Conservation (phyloP, 208 protist genomes). For the Leishmania aethiopica region DNA sequence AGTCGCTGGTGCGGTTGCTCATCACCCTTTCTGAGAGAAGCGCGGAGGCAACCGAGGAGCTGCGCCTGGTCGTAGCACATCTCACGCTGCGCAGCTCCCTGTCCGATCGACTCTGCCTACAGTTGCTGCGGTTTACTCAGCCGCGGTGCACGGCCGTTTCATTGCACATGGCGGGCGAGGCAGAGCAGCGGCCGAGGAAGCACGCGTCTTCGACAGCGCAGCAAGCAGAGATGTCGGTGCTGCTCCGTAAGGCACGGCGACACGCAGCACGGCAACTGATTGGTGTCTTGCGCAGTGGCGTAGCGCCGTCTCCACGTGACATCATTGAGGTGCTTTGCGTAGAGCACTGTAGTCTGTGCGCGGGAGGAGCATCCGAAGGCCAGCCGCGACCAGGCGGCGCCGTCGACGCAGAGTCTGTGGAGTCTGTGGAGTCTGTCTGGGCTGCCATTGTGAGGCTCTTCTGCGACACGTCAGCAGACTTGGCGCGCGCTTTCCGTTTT, state of each 20-base stretch:
- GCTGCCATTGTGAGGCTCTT: conserved; percentile 8
- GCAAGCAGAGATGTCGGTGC: background rate
- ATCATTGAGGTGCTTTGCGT: conserved; percentile 14
- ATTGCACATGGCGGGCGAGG: background rate
- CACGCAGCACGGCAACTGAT: conserved; percentile 17
- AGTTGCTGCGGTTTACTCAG: conserved; percentile 23
- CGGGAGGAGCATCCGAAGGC: background rate
- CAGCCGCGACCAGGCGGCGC: background rate
- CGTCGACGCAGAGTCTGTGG: background rate
- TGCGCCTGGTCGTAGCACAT: conserved; percentile 28
- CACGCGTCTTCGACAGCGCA: background rate
- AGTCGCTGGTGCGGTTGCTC: conserved; percentile 22
- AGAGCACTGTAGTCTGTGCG: conserved; percentile 6
- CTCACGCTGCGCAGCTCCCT: conserved; percentile 17
- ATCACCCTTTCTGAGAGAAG: conserved; percentile 12
- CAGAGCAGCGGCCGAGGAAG: background rate
- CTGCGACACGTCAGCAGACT: background rate
- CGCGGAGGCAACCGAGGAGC: conserved; percentile 3
- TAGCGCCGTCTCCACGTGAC: background rate
- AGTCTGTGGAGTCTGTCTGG: conserved; percentile 8
- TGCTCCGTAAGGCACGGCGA: conserved; percentile 12
- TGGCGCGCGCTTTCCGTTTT: background rate
- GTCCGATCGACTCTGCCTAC: conserved; percentile 24
- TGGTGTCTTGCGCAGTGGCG: background rate
- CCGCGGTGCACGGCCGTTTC: background rate